phyloP scores from a whole-genome alignment of 2,329 filamentous ascomycete species.

The Ascosphaera pollenicola region DNA sequence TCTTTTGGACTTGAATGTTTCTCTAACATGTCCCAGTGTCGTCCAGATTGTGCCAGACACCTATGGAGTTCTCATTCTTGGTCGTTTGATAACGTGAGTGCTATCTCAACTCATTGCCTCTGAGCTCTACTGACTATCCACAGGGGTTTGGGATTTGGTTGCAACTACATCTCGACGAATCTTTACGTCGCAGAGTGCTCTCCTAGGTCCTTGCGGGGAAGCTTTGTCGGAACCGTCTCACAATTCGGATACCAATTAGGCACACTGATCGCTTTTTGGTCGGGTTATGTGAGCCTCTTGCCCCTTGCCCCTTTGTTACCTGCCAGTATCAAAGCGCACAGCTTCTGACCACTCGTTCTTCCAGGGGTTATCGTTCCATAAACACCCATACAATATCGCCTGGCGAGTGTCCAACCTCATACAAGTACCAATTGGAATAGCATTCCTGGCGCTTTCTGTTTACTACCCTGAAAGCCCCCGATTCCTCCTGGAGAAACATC shows the following conservation, averaged over 20 bases:
- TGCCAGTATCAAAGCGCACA: too few species aligned
- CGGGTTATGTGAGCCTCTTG: conserved; percentile 12
- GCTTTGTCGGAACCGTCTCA: conserved; percentile 14
- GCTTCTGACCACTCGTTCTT: too few species aligned
- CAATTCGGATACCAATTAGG: conserved; percentile 24
- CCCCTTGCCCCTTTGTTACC: too few species aligned
- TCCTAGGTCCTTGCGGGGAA: conserved; percentile 17
- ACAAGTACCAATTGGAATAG: conserved; percentile 20
- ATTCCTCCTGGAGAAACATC: conserved; percentile 16
- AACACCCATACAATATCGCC: conserved; percentile 20
- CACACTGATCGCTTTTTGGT: conserved; percentile 23
- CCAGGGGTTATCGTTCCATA: conserved; percentile 20
- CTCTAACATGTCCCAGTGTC: conserved; percentile 9
- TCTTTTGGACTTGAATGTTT: neutral
- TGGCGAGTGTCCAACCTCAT: conserved; percentile 22
- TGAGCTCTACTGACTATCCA: conserved; percentile 6
- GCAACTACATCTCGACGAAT: conserved; percentile 21
- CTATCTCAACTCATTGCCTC: neutral
- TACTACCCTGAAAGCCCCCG: conserved; percentile 18
- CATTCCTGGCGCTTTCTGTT: conserved; percentile 16
- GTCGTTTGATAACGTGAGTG: conserved; percentile 14
- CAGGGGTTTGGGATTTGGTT: conserved; percentile 20
- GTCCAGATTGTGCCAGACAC: conserved; percentile 21
- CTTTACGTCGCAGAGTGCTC: conserved; percentile 23
- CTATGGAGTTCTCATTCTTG: conserved; percentile 19